phyloP scores from a whole-genome alignment of 352 stramenopile species.

The Globisporangium parvum region DNA sequence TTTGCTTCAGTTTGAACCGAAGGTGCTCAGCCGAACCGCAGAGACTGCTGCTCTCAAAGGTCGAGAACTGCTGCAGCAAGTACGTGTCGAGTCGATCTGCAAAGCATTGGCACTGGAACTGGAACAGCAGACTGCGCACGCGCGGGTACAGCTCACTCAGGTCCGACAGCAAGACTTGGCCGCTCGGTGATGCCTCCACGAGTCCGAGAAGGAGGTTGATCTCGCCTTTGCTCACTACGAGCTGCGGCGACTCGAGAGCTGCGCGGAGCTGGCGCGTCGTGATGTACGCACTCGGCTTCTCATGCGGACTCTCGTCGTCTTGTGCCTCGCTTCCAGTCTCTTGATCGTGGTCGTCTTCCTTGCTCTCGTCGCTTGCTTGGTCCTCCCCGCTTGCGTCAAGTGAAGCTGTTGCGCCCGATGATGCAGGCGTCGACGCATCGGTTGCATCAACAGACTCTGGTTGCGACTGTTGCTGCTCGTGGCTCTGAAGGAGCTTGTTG shows the following conservation, averaged over 20 bases:
- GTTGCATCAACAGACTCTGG: constrained; percentile 1
- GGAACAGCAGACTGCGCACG: constrained; percentile 49
- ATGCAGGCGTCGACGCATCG: constrained; percentile 7
- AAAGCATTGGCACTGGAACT: constrained; percentile 49
- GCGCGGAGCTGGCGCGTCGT: constrained; percentile 36
- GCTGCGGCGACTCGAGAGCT: constrained; percentile 39
- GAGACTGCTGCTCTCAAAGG: constrained; percentile 42
- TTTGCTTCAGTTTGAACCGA: constrained; percentile 35
- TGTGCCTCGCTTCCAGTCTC: not conserved
- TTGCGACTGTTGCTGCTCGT: constrained; percentile 10
- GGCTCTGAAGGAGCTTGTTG: constrained; percentile 27
- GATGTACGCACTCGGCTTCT: constrained; percentile 23
- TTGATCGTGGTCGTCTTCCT: constrained; percentile 5
- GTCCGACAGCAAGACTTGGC: constrained; percentile 27
- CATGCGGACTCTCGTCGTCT: constrained; percentile 3
- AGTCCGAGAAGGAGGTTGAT: constrained; percentile 50
- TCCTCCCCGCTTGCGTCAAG: not conserved
- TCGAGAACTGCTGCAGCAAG: constrained; percentile 41
- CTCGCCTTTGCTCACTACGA: constrained; percentile 51
- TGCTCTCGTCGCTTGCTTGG: constrained; percentile 7
- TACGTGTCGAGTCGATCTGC: constrained; percentile 29
- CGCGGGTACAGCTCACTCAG: constrained; percentile 34
- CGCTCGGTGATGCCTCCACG: constrained; percentile 18
- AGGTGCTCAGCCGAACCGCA: constrained; percentile 43
- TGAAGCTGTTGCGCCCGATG: constrained; percentile 5